These are phyloP conservation scores for Entophlyctis helioformis DNA, from an alignment of 192 early-diverging fungal genomes.

Conservation along the genomic window DNA sequence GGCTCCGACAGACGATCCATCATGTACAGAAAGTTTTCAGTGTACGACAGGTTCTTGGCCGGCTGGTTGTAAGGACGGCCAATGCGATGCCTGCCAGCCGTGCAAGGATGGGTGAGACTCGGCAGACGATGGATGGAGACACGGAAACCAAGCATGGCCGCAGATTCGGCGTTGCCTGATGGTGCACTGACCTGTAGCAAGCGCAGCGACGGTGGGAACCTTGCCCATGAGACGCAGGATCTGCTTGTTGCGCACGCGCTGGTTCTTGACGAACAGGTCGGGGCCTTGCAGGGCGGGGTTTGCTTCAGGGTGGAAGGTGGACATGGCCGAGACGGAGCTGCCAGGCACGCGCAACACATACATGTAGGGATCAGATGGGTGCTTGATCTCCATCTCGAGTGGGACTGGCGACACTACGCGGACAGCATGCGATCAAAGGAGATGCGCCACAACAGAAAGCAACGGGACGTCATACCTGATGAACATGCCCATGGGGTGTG, in stretches of 20 bases:
- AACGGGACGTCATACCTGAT: background rate
- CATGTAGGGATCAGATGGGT: background rate
- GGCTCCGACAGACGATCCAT: constrained; percentile 47
- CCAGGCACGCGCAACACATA: constrained; percentile 30
- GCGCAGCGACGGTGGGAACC: constrained; percentile 51
- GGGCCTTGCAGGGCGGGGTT: constrained; percentile 50
- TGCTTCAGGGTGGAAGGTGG: constrained; percentile 59
- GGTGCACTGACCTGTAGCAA: constrained; percentile 15
- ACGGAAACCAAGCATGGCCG: no score
- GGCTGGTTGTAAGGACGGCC: constrained; percentile 41
- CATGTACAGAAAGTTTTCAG: constrained; percentile 61
- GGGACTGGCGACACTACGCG: no score
- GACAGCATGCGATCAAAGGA: background rate
- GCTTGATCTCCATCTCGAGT: no score
- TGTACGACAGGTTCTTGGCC: constrained; percentile 38
- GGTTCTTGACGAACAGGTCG: constrained; percentile 26
- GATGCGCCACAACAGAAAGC: background rate
- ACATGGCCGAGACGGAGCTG: constrained; percentile 39
- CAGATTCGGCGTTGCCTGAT: no score
- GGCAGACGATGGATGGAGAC: no score
- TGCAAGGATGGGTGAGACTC: no score
- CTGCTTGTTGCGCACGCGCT: constrained; percentile 47
- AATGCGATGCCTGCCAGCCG: constrained; percentile 46
- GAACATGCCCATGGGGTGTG: constrained; percentile 40
- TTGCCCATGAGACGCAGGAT: constrained; percentile 57